Percentiles rank a stretch among this genome's conserved stretches.
These are phyloP conservation scores for Scutellaria barbata DNA, from an alignment of 257 asterid species.

Conservation along the genomic window DNA sequence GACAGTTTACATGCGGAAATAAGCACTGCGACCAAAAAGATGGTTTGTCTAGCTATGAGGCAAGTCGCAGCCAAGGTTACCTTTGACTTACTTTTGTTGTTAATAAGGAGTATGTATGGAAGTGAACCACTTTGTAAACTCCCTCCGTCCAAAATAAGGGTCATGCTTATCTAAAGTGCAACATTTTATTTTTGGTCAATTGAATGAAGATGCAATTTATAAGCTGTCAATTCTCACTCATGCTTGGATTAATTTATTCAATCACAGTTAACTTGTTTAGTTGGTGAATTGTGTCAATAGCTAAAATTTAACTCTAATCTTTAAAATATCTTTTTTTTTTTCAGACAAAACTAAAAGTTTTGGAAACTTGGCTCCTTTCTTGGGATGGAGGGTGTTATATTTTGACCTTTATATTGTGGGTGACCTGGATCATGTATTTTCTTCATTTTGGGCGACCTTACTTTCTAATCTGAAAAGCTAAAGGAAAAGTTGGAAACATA, in stretches of 20 bases:
- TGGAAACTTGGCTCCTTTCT: no score
- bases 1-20: constrained; percentile 95
- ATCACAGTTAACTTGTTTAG: no score
- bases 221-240: no score
- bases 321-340: no score
- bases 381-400: no score
- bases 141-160: no score
- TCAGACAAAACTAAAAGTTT: no score
- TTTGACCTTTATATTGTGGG: background rate
- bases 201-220: no score
- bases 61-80: constrained; percentile 48
- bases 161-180: background rate
- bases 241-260: no score
- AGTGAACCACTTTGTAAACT: constrained; percentile 1
- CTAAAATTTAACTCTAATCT: no score
- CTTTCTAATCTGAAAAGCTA: constrained; percentile 9
- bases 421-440: background rate
- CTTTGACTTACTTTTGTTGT: constrained; percentile 25
- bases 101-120: constrained; percentile 17
- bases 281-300: no score
- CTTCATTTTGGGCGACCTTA: background rate
- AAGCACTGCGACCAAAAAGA: constrained; percentile 78
- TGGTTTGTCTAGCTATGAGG: constrained; percentile 93
- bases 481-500: constrained; percentile 8
- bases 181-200: background rate